A percentile compares a stretch with the other conserved stretches of the same genome.
phyloP scores from a whole-genome alignment of 257 asterid genomes.

The Ligustrum vulgare region DNA sequence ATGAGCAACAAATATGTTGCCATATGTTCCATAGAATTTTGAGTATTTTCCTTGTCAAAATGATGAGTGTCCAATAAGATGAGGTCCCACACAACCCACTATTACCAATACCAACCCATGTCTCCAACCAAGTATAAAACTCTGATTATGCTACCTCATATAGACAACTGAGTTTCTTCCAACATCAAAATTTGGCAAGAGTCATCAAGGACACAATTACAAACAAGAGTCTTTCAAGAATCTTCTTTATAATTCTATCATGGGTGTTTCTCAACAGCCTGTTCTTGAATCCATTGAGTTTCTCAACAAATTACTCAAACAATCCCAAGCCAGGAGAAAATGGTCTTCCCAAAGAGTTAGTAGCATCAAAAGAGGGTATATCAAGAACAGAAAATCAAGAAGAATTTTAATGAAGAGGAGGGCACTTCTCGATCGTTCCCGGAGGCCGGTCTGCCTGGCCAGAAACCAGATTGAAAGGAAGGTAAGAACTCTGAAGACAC shows the following conservation, averaged over 20 bases:
- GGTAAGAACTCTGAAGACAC: constrained; percentile 51
- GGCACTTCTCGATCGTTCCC: constrained; percentile 32
- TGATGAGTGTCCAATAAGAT: neutral
- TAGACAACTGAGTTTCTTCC: neutral
- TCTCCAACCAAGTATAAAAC: constrained; percentile 25
- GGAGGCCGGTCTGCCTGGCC: neutral
- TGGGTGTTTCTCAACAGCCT: constrained; percentile 26
- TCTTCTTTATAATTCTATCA: neutral
- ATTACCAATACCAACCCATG: constrained; percentile 24
- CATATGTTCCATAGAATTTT: no score
- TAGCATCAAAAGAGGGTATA: neutral
- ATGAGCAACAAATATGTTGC: no score
- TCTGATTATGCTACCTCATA: neutral
- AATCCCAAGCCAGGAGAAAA: constrained; percentile 17
- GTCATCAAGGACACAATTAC: no score
- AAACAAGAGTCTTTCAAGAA: no score
- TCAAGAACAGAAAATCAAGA: constrained; percentile 22
- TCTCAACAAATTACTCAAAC: constrained; percentile 24
- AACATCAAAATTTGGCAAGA: neutral
- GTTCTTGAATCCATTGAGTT: constrained; percentile 20
- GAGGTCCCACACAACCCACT: neutral
- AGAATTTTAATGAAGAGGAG: constrained; percentile 40
- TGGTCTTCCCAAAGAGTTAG: neutral
- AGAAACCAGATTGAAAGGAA: constrained; percentile 34
- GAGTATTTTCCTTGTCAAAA: no score